Base-by-base conservation (phyloP, 768 basidiomycete species). In the Dentipellis sp. region DNA sequence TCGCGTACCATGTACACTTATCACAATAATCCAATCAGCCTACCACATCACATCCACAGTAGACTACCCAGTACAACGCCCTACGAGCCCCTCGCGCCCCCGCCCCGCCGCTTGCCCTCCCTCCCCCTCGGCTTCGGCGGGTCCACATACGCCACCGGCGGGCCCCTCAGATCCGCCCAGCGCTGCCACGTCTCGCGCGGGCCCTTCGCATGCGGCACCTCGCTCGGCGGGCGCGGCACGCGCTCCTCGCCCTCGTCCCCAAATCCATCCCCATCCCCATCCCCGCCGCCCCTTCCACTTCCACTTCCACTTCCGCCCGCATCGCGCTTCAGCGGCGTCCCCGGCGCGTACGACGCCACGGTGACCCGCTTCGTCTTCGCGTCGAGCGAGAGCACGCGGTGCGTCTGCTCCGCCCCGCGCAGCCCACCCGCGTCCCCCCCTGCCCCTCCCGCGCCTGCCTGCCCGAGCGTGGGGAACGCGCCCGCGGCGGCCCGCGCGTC, bases 401-500 rank as follows among this genome's bases (percentile, higher is more conserved):
- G 58, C 52, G 16, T 4, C n/a, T 5, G 9, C 21, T 22, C 23
- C 52, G 3, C 22, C 23, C 12, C 4, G 40, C 5, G 16, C 23
- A 1, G 10, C 45, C 10, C 8, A 23, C 16, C 22, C 11, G 1
- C 14, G 14, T 6, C 19, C 19, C 22, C 14, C 19, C 9, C 12
- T 22, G n/a, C 46, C 47, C 8, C 34, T 17, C 48, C 56, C 12
- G 16, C 39, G 19, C 50, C 51, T 10, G 10, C 11, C 4, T n/a
- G 10, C 39, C 39, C 7, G 19, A 61, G 53, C 23, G 50, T 50
- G 1, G 60, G 60, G 49, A 61, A 56, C 47, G 58, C 56, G 22
- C 60, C 59, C 29, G 53, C 58, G 1, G 58, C 50, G 21, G 37
- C 9, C 8, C 45, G 55, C 29, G 47, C 17, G 2, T 48, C 53